Conservation (phyloP, 2,329 filamentous ascomycete species). For the Penicillium rolfsii region DNA sequence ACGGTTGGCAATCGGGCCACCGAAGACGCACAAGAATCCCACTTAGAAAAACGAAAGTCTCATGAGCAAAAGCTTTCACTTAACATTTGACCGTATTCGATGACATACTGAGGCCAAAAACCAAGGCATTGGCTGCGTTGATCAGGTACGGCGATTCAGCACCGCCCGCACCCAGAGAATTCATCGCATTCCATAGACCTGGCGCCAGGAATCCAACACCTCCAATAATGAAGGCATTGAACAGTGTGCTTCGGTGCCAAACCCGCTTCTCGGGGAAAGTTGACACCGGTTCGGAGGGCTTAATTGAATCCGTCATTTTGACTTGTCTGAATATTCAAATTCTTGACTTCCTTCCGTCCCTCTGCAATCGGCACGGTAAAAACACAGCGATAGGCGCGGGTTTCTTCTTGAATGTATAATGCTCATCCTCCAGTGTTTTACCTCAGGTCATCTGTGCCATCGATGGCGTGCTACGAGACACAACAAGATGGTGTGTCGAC, state of each 20-base stretch:
- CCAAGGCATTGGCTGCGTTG: conserved; percentile 57
- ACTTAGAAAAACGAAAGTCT: conserved; percentile 31
- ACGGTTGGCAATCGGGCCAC: conserved; percentile 54
- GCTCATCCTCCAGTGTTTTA: not conserved
- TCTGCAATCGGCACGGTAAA: not conserved
- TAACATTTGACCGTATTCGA: conserved; percentile 4
- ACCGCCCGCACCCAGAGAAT: conserved; percentile 57
- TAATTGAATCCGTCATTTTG: conserved; percentile 21
- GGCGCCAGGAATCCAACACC: conserved; percentile 54
- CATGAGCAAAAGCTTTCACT: not conserved
- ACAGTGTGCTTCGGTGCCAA: conserved; percentile 58
- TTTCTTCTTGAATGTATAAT: not conserved
- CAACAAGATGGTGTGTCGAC: conserved; percentile 2
- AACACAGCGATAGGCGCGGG: not conserved
- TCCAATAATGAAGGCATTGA: conserved; percentile 59
- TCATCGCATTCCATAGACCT: conserved; percentile 60
- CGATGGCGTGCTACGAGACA: conserved; percentile 17
- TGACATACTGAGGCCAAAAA: conserved; percentile 47
- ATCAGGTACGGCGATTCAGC: conserved; percentile 57
- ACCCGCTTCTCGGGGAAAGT: conserved; percentile 8
- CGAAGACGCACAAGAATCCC: conserved; percentile 50
- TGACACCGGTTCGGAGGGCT: conserved; percentile 12
- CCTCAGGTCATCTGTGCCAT: conserved; percentile 7
- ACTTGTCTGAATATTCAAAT: not conserved
- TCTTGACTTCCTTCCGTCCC: not conserved